Evolutionary conservation across 2,329 filamentous ascomycete species (phyloP), one percentile per base, ranked within the genome.

Genomic region (Rasamsonia emersonii): DNA sequence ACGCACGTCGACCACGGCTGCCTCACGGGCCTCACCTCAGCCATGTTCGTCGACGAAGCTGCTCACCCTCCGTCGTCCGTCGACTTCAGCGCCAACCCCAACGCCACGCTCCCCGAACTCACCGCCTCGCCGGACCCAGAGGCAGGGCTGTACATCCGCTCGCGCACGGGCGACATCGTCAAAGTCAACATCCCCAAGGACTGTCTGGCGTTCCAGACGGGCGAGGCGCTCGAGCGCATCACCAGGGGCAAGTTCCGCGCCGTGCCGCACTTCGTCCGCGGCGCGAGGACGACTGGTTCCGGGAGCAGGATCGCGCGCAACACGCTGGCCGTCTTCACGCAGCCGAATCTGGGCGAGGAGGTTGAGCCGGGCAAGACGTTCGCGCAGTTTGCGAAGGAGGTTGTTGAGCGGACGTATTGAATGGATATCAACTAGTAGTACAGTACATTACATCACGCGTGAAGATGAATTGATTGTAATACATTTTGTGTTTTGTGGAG

Each of bases 141-240:
- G 9, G 83, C 89, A 0, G 91, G 91, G 0, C 66, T 98, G n/a
- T 96, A 95, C 65, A 94, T 96, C 61, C 82, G 82, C 56, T 89
- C 86, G 18, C 79, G 91, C 26, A 75, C 77, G 0, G 86, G 85
- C 2, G 68, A 80, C 38, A 80, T 83, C 1, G 81, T 88, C n/a
- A 91, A 96, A 59, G 86, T 96, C 45, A 78, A 79, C 52, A 95
- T 98, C 43, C 91, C 89, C 2, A 72, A 79, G 24, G 86, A 93
- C 53, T 91, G 86, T 58, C 79, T 98, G 30, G 91, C 85, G 1
- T 98, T 98, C 56, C 89, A 98, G 67, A 98, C 89, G 0, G 91
- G 89, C 2, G 86, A 95, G 62, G 81, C 89, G 1, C 67, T 98
- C 30, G 82, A 96, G 61, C 70, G 85, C 36, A 95, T 98, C 53